Percentiles rank a stretch among this genome's conserved stretches.
These are phyloP conservation scores for Ascochyta viciae-villosae DNA, from an alignment of 2,329 filamentous ascomycete species.

Conservation along the genomic window DNA sequence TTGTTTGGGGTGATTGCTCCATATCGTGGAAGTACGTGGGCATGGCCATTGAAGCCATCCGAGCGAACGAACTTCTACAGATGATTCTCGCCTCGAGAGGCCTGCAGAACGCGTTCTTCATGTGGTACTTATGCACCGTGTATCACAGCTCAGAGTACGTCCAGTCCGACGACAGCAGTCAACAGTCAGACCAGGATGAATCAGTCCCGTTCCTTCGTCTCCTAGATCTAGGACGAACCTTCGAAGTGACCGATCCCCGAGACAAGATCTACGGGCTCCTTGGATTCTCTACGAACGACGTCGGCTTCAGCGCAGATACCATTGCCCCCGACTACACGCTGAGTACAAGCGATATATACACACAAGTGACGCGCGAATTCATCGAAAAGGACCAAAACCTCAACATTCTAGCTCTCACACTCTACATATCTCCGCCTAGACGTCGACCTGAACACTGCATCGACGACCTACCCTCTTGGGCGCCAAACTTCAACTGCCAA, in stretches of 20 bases:
- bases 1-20: slow-evolving; percentile 21
- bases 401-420: slow-evolving; percentile 14
- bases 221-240: slow-evolving; percentile 19
- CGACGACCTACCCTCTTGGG: slow-evolving; percentile 22
- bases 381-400: slow-evolving; percentile 14
- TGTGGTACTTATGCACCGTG: slow-evolving; percentile 11
- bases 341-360: slow-evolving; percentile 18
- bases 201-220: slow-evolving; percentile 21
- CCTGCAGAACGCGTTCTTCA: slow-evolving; percentile 25
- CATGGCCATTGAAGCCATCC: slow-evolving; percentile 16
- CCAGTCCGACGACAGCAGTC: background rate
- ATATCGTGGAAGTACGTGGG: slow-evolving; percentile 21
- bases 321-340: slow-evolving; percentile 20
- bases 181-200: background rate
- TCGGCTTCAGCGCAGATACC: background rate
- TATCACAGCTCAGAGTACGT: background rate
- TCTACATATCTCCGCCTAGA: background rate
- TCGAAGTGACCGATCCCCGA: slow-evolving; percentile 23
- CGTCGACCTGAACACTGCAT: background rate
- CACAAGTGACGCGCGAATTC: slow-evolving; percentile 10
- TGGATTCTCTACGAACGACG: slow-evolving; percentile 12
- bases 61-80: background rate
- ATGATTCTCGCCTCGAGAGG: slow-evolving; percentile 6
- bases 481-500: slow-evolving; percentile 23
- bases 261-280: slow-evolving; percentile 31